Conservation (phyloP, 768 basidiomycete genomes). For the Strobilomyces dryophilus region DNA sequence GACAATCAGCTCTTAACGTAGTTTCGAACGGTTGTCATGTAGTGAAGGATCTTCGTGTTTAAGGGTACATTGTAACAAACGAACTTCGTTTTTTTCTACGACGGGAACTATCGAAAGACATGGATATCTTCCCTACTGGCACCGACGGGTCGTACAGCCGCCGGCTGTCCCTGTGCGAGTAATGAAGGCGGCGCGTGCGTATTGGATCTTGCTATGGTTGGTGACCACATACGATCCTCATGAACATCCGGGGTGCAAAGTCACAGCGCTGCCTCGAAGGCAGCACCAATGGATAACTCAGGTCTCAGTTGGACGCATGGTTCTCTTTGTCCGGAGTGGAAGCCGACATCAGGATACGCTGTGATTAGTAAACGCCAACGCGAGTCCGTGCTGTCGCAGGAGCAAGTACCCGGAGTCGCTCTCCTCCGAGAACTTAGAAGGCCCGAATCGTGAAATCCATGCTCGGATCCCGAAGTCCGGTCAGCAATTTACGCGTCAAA, state of each 20-base stretch:
- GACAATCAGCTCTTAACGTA: no score
- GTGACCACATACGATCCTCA: not conserved
- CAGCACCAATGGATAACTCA: conserved; percentile 6
- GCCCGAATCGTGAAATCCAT: no score
- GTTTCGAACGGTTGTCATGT: no score
- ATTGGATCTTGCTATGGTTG: not conserved
- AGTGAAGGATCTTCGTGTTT: no score
- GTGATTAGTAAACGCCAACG: no score
- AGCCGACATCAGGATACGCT: not conserved
- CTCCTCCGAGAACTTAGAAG: not conserved
- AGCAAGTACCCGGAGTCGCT: conserved; percentile 2
- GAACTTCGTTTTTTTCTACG: no score
- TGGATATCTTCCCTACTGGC: no score
- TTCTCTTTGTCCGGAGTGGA: not conserved
- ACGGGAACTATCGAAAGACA: no score
- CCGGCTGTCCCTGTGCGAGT: conserved; percentile 3
- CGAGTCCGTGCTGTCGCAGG: not conserved
- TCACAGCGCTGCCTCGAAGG: not conserved
- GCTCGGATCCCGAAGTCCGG: no score
- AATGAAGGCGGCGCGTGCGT: not conserved
- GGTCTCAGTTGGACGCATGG: conserved; percentile 1
- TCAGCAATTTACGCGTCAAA: no score
- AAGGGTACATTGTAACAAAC: no score
- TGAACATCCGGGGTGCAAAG: not conserved
- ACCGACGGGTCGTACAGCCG: not conserved